Evolutionary conservation across 2,329 filamentous ascomycete species (phyloP).

Genomic region (Colletotrichum tropicicola): DNA sequence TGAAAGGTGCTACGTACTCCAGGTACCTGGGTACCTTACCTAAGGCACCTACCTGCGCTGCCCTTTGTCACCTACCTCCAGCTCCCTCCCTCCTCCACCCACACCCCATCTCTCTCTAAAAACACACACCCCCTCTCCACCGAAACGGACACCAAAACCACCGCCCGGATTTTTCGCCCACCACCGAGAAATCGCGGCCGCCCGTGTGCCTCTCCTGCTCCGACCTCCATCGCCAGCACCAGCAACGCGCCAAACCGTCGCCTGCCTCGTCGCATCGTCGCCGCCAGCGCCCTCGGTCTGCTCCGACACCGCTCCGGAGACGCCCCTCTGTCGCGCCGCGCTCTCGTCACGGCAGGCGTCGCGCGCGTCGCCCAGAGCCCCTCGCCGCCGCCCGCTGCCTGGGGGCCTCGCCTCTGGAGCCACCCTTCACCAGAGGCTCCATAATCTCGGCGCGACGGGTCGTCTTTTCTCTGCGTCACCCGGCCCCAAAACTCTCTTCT

Average conservation of each 20-base stretch:
- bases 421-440: constrained; percentile 22
- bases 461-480: constrained; percentile 31
- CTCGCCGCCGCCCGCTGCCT: constrained; percentile 1
- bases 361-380: too few relatives aligned
- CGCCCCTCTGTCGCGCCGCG: background rate
- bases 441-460: constrained; percentile 32
- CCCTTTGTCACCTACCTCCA: too few relatives aligned
- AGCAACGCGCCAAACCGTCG: background rate
- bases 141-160: constrained; percentile 14
- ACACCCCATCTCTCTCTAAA: background rate
- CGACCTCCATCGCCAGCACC: background rate
- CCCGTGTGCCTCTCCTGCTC: constrained; percentile 16
- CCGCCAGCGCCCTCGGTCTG: background rate
- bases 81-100: background rate
- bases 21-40: too few relatives aligned
- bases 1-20: too few relatives aligned
- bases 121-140: background rate
- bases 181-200: constrained; percentile 30
- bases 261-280: background rate
- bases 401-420: constrained; percentile 27
- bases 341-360: too few relatives aligned
- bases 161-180: constrained; percentile 27
- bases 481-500: constrained; percentile 31
- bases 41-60: too few relatives aligned
- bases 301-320: background rate